Percentiles rank a stretch among this genome's conserved stretches.
phyloP scores from a whole-genome alignment of 352 stramenopile species.

The Phytophthora sp. region DNA sequence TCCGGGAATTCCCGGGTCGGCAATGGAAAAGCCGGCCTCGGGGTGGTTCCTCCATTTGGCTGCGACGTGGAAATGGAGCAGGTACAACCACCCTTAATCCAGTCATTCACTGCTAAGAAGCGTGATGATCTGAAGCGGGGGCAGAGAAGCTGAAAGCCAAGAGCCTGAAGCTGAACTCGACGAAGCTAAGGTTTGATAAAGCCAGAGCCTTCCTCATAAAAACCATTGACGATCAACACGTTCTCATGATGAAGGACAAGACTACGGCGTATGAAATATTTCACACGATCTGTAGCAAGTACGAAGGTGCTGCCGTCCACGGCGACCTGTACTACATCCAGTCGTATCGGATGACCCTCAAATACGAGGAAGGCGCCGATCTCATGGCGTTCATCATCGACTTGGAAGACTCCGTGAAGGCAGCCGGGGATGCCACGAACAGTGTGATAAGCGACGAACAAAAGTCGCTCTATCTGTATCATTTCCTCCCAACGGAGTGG shows the following conservation, averaged over 20 bases:
- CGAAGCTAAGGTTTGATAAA: too few relatives aligned
- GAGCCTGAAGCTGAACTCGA: not conserved
- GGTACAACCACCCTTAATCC: not conserved
- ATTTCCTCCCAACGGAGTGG: too few relatives aligned
- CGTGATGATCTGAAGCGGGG: not conserved
- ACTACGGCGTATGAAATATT: not conserved
- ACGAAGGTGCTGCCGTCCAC: not conserved
- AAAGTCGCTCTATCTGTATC: too few relatives aligned
- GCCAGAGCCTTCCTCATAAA: constrained; percentile 2
- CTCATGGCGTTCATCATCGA: not conserved
- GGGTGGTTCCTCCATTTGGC: too few relatives aligned
- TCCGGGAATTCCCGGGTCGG: too few relatives aligned
- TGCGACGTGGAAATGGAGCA: too few relatives aligned
- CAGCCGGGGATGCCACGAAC: not conserved
- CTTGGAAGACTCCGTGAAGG: constrained; percentile 1
- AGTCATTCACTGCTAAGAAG: not conserved
- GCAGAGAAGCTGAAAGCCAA: too few relatives aligned
- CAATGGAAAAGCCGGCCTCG: too few relatives aligned
- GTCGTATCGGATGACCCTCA: constrained; percentile 1
- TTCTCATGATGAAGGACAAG: constrained; percentile 2
- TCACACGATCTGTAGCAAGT: not conserved
- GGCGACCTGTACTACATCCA: too few relatives aligned
- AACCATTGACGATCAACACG: constrained; percentile 3
- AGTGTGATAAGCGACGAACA: not conserved
- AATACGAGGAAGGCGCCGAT: not conserved